Evolutionary conservation across 345 rosid species (phyloP), one percentile per base, ranked within the genome.

Genomic region (Litchi chinensis): DNA sequence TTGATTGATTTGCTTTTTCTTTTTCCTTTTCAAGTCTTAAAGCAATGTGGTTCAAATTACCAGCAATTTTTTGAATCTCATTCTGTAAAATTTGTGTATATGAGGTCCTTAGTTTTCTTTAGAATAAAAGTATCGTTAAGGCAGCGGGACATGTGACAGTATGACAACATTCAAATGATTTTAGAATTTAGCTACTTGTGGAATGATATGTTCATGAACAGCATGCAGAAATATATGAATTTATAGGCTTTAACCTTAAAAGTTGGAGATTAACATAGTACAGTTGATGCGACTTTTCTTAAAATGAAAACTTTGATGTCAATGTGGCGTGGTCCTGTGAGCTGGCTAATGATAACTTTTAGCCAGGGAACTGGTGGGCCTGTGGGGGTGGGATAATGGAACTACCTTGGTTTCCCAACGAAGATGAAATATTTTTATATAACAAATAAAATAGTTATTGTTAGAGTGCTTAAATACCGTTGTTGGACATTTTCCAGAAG

Each of bases 1-100:
- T 69, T 68, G 68, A 28, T 68, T 63, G 77, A 64, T 68, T 65
- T 74, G 32, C 71, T 13, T 54, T n/a, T 21, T 66, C 71, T 13
- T 54, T n/a, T 21, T 66, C 28, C 40, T 5, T 39, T 65, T 10
- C 18, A 21, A 39, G 52, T 68, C 10, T 74, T 3, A 64, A 50
- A 75, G 48, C 52, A 16, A 71, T 16, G 19, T 19, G 10, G 68
- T 73, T n/a, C 75, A 60, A 48, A 70, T 57, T 70, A 21, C 56
- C 65, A 21, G 68, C 67, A 65, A 13, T 13, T 50, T 70, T 40
- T 70, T 44, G 7, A 6, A 18, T 62, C 48, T 22, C 46, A 16
- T 68, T 57, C 62, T 39, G 54, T 28, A 0, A 1, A 60, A 32
- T 43, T 41, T 41, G 50, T 15, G 50, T 56, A 41, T 44, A 70